Evolutionary conservation across 2,329 filamentous ascomycete species (phyloP), one percentile per base, ranked within the genome.

Genomic region (Paraphoma chrysanthemicola): DNA sequence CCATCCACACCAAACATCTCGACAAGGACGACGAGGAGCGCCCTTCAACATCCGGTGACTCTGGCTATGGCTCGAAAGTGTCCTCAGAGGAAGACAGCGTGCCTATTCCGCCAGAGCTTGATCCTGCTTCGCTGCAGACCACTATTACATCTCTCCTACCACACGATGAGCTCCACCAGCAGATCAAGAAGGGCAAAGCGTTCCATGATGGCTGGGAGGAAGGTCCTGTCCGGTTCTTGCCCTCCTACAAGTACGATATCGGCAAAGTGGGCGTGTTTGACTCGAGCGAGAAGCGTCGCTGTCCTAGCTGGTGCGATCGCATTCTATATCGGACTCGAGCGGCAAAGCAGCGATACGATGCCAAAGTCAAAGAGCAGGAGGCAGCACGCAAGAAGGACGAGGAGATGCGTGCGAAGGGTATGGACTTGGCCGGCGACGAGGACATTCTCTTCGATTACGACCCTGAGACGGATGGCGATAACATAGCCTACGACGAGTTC

Each of bases 211-310:
- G 93, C 1, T 99, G 95, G 93, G 85, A 85, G 48, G 95, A 99
- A 81, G 95, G 93, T 0, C 83, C 87, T 0, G 93, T 99, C 53
- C 86, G 86, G 1, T 99, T 99, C 70, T 75, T 98, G 14, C 95
- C 95, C 1, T 96, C 95, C 0, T 99, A 99, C 78, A 99, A 99
- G 76, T 99, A 99, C 67, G 96, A 99, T 69, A 83, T 97, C 29
- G 95, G 95, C n/a, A 96, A 90, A 30, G 87, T 97, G 31, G 91
- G 91, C 1, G 85, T 93, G 30, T 99, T 97, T 73, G 96, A 99
- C 78, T 92, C 93, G 0, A 97, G 93, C 64, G 95, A 98, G 73
- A 99, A 99, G 80, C 89, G 89, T 62, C 86, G 96, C 51, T 90
- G 91, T 2, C 95, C 95, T 2, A 97, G 93, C 72, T 99, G 95